These are phyloP conservation scores for Ceratocystis destructans DNA, from an alignment of 2,329 filamentous ascomycete species.

Conservation along the genomic window DNA sequence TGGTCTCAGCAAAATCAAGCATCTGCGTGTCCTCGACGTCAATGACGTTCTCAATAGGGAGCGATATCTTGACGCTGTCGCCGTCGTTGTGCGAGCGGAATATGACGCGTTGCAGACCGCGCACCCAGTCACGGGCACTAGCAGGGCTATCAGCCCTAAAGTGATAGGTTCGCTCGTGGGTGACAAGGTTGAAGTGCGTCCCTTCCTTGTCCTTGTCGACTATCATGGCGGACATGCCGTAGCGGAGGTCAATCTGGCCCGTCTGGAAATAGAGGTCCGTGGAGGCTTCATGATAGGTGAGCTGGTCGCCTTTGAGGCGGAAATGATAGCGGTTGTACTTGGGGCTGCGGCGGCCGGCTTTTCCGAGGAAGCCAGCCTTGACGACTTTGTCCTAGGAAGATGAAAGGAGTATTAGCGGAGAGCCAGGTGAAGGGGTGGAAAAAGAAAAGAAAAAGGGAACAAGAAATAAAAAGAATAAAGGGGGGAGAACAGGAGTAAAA, in stretches of 20 bases:
- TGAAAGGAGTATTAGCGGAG: background rate
- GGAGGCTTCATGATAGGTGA: slow-evolving; percentile 77
- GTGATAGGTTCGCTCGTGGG: slow-evolving; percentile 68
- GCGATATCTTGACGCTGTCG: slow-evolving; percentile 88
- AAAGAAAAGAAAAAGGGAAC: background rate
- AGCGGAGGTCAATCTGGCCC: slow-evolving; percentile 82
- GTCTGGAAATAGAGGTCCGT: slow-evolving; percentile 82
- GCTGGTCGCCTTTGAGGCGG: slow-evolving; percentile 74
- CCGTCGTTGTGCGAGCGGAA: slow-evolving; percentile 93
- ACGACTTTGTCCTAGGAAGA: slow-evolving; percentile 49
- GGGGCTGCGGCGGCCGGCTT: slow-evolving; percentile 76
- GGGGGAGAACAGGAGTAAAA: background rate
- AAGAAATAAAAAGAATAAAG: background rate
- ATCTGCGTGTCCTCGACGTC: slow-evolving; percentile 88
- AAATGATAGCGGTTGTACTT: slow-evolving; percentile 91
- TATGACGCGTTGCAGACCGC: slow-evolving; percentile 82
- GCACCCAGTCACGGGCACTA: slow-evolving; percentile 94
- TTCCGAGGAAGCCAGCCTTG: slow-evolving; percentile 80
- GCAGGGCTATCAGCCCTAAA: slow-evolving; percentile 78
- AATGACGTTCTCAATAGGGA: slow-evolving; percentile 77
- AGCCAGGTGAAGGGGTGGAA: background rate
- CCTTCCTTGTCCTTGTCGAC: slow-evolving; percentile 65
- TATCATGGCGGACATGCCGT: slow-evolving; percentile 75
- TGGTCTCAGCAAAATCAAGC: slow-evolving; percentile 81
- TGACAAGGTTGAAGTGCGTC: slow-evolving; percentile 65